Conservation (phyloP, 2,329 filamentous ascomycete genomes). For the Hysterium pulicare region DNA sequence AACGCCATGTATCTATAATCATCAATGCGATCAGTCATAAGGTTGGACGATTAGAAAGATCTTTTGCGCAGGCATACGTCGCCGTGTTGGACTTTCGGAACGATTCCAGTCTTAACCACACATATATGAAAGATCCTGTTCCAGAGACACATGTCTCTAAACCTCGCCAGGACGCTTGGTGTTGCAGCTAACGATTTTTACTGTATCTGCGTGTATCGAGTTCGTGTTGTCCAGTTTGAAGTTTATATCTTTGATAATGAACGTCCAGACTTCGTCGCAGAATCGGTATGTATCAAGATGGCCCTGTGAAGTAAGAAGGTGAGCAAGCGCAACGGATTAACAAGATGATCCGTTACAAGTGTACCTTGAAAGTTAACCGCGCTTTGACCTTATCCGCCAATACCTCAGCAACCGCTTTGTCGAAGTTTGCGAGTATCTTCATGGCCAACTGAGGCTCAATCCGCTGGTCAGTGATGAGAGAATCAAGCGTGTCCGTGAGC, state of each 20-base stretch:
- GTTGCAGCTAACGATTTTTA: constrained; percentile 98
- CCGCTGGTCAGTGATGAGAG: constrained; percentile 87
- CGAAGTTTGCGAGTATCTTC: constrained; percentile 96
- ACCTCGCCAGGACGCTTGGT: constrained; percentile 71
- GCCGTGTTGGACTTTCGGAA: too few relatives aligned
- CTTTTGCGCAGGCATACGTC: too few relatives aligned
- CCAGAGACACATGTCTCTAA: too few relatives aligned
- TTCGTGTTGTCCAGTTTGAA: constrained; percentile 91
- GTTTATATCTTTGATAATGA: constrained; percentile 96
- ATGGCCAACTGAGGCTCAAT: constrained; percentile 98
- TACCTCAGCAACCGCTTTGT: constrained; percentile 86
- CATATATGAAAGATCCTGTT: too few relatives aligned
- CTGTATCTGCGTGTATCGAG: constrained; percentile 77
- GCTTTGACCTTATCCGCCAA: constrained; percentile 90
- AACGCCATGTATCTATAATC: too few relatives aligned
- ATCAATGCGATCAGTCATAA: too few relatives aligned
- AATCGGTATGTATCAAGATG: constrained; percentile 98
- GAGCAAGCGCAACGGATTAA: constrained; percentile 9
- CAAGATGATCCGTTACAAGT: constrained; percentile 9
- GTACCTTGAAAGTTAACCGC: constrained; percentile 90
- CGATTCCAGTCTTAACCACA: too few relatives aligned
- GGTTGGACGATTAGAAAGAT: too few relatives aligned
- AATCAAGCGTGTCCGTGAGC: constrained; percentile 94
- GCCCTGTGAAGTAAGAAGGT: constrained; percentile 60
- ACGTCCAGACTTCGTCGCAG: constrained; percentile 99